Evolutionary conservation across 768 basidiomycete species (phyloP).

Genomic region (Pisolithus tinctorius): DNA sequence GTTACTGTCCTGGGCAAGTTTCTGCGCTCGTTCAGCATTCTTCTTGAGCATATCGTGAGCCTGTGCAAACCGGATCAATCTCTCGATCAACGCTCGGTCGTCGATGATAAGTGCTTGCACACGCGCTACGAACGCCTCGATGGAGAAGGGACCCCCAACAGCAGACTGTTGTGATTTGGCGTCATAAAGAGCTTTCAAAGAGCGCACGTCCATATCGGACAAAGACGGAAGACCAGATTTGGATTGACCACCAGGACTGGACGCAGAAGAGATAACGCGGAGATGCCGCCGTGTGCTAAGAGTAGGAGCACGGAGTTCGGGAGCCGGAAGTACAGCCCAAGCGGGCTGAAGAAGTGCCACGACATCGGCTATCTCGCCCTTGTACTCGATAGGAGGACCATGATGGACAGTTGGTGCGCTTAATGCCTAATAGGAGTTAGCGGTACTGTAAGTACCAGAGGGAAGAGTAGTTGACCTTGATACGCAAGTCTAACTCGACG

Average conservation of each 20-base stretch:
- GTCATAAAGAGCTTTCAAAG: conserved; percentile 78
- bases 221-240: conserved; percentile 43
- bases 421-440: conserved; percentile 13
- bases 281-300: conserved; percentile 42
- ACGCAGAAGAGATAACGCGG: conserved; percentile 40
- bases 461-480: conserved; percentile 26
- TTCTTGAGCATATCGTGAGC: conserved; percentile 88
- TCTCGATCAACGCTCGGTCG: conserved; percentile 77
- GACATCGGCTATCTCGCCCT: conserved; percentile 47
- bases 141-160: conserved; percentile 40
- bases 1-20: conserved; percentile 79
- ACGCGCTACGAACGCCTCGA: conserved; percentile 71
- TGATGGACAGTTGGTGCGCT: conserved; percentile 15
- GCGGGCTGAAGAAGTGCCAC: conserved; percentile 60
- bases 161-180: conserved; percentile 25
- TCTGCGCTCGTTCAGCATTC: conserved; percentile 88
- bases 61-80: conserved; percentile 78
- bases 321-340: conserved; percentile 80
- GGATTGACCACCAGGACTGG: conserved; percentile 24
- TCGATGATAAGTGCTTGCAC: conserved; percentile 80
- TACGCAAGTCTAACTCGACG: conserved; percentile 30
- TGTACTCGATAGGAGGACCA: conserved; percentile 24
- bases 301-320: conserved; percentile 71
- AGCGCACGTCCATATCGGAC: conserved; percentile 80
- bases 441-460: not conserved